Conservation (phyloP, 2,329 filamentous ascomycete genomes). For the Lasiodiplodia citricola region DNA sequence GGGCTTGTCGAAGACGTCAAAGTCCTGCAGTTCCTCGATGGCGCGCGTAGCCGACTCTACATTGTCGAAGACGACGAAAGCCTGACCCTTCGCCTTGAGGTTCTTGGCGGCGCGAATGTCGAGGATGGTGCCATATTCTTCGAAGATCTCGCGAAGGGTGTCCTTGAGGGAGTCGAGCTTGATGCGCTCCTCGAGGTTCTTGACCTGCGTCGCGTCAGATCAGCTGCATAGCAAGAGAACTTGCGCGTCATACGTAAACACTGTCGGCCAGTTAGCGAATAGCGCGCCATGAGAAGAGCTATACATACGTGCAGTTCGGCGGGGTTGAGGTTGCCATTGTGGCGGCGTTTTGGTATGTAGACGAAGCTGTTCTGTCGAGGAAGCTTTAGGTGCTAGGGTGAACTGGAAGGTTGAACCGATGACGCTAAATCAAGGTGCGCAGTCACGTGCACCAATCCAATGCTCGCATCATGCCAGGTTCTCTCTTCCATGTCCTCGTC, state of each 20-base stretch:
- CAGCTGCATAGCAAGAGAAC: neutral
- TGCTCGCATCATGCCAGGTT: too few relatives aligned
- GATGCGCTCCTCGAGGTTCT: conserved; percentile 91
- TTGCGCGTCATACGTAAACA: conserved; percentile 15
- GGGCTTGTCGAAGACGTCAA: conserved; percentile 89
- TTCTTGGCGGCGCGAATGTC: conserved; percentile 90
- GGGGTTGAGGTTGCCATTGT: neutral
- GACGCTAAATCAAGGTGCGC: neutral
- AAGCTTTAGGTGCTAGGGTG: neutral
- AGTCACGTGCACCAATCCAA: neutral
- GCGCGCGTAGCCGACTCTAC: conserved; percentile 80
- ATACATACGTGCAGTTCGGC: conserved; percentile 22
- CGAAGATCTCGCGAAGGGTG: conserved; percentile 78
- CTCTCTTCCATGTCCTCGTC: too few relatives aligned
- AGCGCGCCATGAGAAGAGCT: neutral
- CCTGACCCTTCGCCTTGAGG: conserved; percentile 90
- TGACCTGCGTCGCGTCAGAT: conserved; percentile 47
- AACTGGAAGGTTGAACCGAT: conserved; percentile 13
- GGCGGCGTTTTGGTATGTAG: neutral
- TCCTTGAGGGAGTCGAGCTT: conserved; percentile 79
- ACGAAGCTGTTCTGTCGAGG: neutral
- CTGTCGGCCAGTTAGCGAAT: neutral
- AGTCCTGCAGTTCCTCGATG: conserved; percentile 88
- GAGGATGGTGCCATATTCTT: conserved; percentile 83
- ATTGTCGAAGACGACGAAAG: conserved; percentile 88